Evolutionary conservation across 164 flowering plant genomes (phyloP).

Genomic region (Echeveria elegans): DNA sequence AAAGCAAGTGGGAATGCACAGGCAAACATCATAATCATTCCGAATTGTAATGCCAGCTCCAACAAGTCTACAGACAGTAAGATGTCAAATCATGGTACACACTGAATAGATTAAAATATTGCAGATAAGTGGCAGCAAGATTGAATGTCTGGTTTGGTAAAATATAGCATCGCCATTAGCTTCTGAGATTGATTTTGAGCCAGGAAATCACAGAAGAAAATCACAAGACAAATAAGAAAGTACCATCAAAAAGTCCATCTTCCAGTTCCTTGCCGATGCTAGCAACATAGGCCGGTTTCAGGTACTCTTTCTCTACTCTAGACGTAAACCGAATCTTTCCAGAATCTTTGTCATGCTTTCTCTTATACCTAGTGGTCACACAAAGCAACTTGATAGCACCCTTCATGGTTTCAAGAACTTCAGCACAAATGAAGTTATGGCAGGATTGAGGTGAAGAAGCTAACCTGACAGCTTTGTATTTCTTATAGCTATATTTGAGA

Average conservation of each 20-base stretch:
- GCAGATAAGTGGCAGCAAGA: too few relatives aligned
- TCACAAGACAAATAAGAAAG: slow-evolving; percentile 8
- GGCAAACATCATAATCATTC: slow-evolving; percentile 98
- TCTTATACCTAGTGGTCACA: too few relatives aligned
- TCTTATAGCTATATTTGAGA: slow-evolving; percentile 71
- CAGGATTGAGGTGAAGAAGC: slow-evolving; percentile 13
- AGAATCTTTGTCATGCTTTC: neutral
- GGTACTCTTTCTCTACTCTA: slow-evolving; percentile 84
- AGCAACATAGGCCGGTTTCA: slow-evolving; percentile 76
- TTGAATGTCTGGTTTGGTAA: too few relatives aligned
- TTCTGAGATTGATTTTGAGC: too few relatives aligned
- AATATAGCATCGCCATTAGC: too few relatives aligned
- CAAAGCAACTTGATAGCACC: too few relatives aligned
- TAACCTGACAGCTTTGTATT: slow-evolving; percentile 61
- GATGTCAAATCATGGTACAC: too few relatives aligned
- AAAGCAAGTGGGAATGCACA: slow-evolving; percentile 93
- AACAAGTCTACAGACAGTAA: slow-evolving; percentile 53
- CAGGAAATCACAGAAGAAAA: too few relatives aligned
- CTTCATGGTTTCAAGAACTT: too few relatives aligned
- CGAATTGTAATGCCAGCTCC: slow-evolving; percentile 86
- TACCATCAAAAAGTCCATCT: slow-evolving; percentile 97
- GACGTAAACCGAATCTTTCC: slow-evolving; percentile 39
- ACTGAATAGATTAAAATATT: too few relatives aligned
- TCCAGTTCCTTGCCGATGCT: slow-evolving; percentile 80
- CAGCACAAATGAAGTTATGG: neutral